Percentiles rank a stretch among this genome's conserved stretches.
These are phyloP conservation scores for Monosporascus sp. DNA, from an alignment of 2,329 filamentous ascomycete genomes.

Conservation along the genomic window DNA sequence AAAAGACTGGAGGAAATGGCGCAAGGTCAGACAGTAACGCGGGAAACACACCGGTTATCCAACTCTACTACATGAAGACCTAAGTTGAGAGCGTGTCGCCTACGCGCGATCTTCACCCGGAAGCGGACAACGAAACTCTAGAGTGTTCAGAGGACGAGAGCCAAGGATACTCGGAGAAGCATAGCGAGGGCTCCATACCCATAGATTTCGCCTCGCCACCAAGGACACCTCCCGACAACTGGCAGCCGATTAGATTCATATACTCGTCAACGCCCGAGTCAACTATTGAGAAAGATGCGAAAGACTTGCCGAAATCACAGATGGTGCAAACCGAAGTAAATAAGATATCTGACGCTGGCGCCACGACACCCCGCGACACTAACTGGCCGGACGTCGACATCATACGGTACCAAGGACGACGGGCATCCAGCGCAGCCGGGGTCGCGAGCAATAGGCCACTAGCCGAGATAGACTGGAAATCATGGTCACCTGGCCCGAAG, in stretches of 20 bases:
- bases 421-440: neutral
- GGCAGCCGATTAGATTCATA: neutral
- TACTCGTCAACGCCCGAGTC: neutral
- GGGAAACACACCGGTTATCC: constrained; percentile 1
- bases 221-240: neutral
- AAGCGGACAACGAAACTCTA: neutral
- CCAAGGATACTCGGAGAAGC: neutral
- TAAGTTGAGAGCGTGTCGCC: constrained; percentile 5
- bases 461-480: neutral
- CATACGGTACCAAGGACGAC: neutral
- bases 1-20: constrained; percentile 1
- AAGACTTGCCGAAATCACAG: neutral
- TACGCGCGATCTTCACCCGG: neutral
- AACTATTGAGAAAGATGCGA: too few species aligned
- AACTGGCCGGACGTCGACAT: neutral
- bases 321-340: neutral
- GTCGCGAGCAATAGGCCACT: neutral
- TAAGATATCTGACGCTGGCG: neutral
- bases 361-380: neutral
- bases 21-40: constrained; percentile 1
- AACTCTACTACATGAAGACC: constrained; percentile 6
- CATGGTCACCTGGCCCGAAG: neutral
- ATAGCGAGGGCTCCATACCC: neutral
- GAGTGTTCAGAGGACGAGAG: neutral
- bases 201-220: neutral